Percentiles rank a stretch among this genome's conserved stretches.
Conservation (phyloP, 2,329 filamentous ascomycete genomes). For the Arthrobotrys sphaeroides region DNA sequence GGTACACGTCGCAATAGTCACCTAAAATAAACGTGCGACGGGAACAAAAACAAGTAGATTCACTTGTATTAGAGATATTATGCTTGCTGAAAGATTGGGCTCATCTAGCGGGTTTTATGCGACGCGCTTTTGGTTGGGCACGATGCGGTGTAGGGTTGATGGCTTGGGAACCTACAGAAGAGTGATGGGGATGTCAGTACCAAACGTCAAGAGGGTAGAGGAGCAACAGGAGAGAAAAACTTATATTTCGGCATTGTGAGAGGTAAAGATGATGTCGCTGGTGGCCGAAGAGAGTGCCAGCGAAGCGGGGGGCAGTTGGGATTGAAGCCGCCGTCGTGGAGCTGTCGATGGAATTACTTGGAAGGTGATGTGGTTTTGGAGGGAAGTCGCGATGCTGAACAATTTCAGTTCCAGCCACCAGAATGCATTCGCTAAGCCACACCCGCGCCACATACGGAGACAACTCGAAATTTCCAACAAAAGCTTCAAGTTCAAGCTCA, state of each 20-base stretch:
- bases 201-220: constrained; percentile 42
- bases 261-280: background rate
- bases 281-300: constrained; percentile 5
- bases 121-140: constrained; percentile 16
- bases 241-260: constrained; percentile 87
- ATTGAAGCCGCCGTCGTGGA: background rate
- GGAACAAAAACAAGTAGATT: constrained; percentile 29
- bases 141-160: background rate
- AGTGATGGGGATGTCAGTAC: constrained; percentile 67
- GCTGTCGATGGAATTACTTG: background rate
- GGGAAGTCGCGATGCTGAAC: constrained; percentile 11
- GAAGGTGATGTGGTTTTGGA: background rate
- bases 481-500: too few relatives aligned
- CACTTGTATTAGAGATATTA: constrained; percentile 47
- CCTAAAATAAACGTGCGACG: constrained; percentile 62
- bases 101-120: constrained; percentile 55
- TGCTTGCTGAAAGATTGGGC: constrained; percentile 54
- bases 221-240: constrained; percentile 60
- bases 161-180: constrained; percentile 70
- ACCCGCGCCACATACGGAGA: background rate
- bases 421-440: background rate
- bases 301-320: background rate
- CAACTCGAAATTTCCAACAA: background rate
- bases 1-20: constrained; percentile 99
- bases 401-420: background rate